These are phyloP conservation scores for Aspergillus cejpii DNA, from an alignment of 2,329 filamentous ascomycete species.

Conservation along the genomic window DNA sequence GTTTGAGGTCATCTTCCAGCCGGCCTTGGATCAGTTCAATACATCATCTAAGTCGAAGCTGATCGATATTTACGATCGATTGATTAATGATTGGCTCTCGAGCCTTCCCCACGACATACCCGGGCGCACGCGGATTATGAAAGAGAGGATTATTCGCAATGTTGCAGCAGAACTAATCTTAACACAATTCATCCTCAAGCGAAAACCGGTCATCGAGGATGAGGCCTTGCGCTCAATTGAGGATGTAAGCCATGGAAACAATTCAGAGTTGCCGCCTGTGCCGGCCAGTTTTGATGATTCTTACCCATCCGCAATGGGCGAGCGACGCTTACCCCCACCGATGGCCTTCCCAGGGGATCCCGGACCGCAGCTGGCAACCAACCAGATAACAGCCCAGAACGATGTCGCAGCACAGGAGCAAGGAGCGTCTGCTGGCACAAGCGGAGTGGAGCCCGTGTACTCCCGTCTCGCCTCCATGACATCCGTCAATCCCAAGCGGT, in stretches of 20 bases:
- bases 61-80: constrained; percentile 29
- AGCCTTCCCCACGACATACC: constrained; percentile 30
- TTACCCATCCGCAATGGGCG: neutral
- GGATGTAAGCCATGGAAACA: neutral
- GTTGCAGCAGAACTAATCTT: constrained; percentile 35
- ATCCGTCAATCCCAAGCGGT: constrained; percentile 18
- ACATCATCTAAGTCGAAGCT: constrained; percentile 18
- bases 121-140: constrained; percentile 32
- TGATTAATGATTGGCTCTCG: constrained; percentile 35
- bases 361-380: neutral
- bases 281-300: neutral
- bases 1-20: constrained; percentile 3
- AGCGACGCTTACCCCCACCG: neutral
- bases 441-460: constrained; percentile 8
- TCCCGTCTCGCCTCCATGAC: constrained; percentile 27
- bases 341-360: neutral
- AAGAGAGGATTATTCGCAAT: constrained; percentile 34
- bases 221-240: neutral
- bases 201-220: constrained; percentile 3
- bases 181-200: constrained; percentile 25
- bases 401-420: neutral
- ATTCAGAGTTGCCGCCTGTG: neutral
- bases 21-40: constrained; percentile 17
- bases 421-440: neutral
- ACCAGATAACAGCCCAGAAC: neutral